These are phyloP conservation scores for Themeda triandra DNA, from an alignment of 176 grass and related monocot genomes.

Conservation along the genomic window DNA sequence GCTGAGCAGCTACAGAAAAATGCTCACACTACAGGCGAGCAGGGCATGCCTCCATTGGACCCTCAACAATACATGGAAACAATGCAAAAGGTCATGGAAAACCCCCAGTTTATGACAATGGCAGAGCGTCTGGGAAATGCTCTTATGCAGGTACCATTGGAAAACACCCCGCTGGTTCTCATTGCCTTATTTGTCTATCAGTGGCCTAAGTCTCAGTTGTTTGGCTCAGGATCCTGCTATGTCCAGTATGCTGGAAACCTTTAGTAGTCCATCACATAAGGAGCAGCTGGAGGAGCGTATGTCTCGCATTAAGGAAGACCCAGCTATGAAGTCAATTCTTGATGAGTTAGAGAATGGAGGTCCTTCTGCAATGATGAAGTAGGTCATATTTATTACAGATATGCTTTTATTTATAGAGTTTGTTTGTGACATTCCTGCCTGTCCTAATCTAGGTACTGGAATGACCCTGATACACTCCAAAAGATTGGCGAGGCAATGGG, in stretches of 20 bases:
- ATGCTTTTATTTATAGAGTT: constrained; percentile 1
- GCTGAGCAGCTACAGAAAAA: constrained; percentile 80
- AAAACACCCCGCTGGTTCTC: not conserved
- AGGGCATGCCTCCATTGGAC: constrained; percentile 63
- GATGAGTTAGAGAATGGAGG: constrained; percentile 89
- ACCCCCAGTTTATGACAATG: constrained; percentile 87
- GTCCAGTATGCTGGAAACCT: constrained; percentile 77
- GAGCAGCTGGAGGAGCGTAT: constrained; percentile 91
- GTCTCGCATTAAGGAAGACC: constrained; percentile 80
- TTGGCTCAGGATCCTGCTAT: constrained; percentile 80
- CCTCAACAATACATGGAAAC: constrained; percentile 83
- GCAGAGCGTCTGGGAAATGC: constrained; percentile 79
- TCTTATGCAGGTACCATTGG: constrained; percentile 75
- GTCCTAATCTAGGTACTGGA: constrained; percentile 77
- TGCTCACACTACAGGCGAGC: constrained; percentile 62
- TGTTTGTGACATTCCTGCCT: constrained; percentile 7
- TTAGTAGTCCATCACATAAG: constrained; percentile 72
- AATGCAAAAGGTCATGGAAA: constrained; percentile 96
- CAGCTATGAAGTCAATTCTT: constrained; percentile 83
- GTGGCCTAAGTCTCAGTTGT: not conserved
- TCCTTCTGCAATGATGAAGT: constrained; percentile 97
- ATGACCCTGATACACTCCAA: constrained; percentile 86
- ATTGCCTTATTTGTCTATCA: not conserved
- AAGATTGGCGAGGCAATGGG: constrained; percentile 98
- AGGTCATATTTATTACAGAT: constrained; percentile 22